phyloP scores from a whole-genome alignment of 805 yeast species.

The Spathaspora boniae region DNA sequence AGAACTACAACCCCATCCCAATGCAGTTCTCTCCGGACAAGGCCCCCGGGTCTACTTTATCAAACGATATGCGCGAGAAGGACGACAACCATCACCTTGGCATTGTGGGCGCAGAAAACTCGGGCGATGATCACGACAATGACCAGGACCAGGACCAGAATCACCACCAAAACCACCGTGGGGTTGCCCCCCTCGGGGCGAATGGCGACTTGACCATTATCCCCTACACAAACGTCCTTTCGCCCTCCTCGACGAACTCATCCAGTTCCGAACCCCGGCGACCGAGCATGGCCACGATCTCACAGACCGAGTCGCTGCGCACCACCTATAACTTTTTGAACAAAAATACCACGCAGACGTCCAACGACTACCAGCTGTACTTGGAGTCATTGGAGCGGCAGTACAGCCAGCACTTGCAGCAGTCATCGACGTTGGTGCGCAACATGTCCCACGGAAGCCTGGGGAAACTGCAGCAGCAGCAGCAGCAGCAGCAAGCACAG shows the following conservation, averaged over 20 bases:
- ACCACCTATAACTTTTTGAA: slow-evolving; percentile 4
- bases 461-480: slow-evolving; percentile 2
- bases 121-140: not conserved
- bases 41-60: not conserved
- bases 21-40: not conserved
- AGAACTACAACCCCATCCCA: slow-evolving; percentile 9
- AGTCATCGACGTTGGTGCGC: not conserved
- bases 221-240: slow-evolving; percentile 14
- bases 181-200: too few relatives aligned
- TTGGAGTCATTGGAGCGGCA: slow-evolving; percentile 9
- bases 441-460: not conserved
- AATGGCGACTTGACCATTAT: slow-evolving; percentile 15
- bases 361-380: slow-evolving; percentile 10
- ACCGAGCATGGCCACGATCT: slow-evolving; percentile 3
- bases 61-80: slow-evolving; percentile 1
- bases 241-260: slow-evolving; percentile 10
- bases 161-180: not conserved
- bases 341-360: slow-evolving; percentile 3
- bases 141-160: not conserved
- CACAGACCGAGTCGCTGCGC: not conserved
- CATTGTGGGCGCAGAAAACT: not conserved
- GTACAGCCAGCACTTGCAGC: slow-evolving; percentile 5
- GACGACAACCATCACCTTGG: slow-evolving; percentile 1
- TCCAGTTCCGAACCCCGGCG: slow-evolving; percentile 3
- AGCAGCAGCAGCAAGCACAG: slow-evolving; percentile 1